These are phyloP conservation scores for Strobilomyces dryophilus DNA, from an alignment of 768 basidiomycete genomes.

Conservation along the genomic window DNA sequence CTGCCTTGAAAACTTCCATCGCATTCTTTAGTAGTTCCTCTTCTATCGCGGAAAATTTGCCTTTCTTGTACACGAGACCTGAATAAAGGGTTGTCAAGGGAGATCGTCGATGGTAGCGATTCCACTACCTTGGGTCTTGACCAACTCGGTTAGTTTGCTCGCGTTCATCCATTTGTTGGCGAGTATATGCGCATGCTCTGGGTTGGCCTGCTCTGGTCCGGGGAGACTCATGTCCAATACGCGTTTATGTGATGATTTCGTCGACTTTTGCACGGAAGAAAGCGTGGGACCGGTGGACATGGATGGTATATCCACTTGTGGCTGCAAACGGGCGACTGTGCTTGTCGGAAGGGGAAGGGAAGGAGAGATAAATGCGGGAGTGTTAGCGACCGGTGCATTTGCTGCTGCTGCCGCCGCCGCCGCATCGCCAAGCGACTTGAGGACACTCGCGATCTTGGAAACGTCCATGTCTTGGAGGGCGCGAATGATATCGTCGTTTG, in stretches of 20 bases:
- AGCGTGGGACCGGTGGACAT: constrained; percentile 40
- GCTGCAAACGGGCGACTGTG: constrained; percentile 30
- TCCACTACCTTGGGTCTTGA: constrained; percentile 56
- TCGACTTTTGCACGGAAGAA: constrained; percentile 35
- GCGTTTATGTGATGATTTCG: constrained; percentile 34
- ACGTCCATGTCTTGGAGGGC: constrained; percentile 67
- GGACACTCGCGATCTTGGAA: constrained; percentile 61
- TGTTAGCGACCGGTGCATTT: constrained; percentile 27
- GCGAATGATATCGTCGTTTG: constrained; percentile 71
- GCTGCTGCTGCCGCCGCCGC: constrained; percentile 45
- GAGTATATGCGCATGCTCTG: constrained; percentile 63
- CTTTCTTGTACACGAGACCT: constrained; percentile 87
- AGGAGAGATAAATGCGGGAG: constrained; percentile 20
- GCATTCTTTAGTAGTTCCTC: constrained; percentile 61
- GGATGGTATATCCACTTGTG: constrained; percentile 40
- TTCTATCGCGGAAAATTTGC: constrained; percentile 80
- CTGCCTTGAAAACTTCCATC: constrained; percentile 58
- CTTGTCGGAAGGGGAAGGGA: constrained; percentile 23
- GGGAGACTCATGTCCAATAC: constrained; percentile 42
- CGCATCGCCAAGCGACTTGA: constrained; percentile 57
- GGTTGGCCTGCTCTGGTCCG: constrained; percentile 39
- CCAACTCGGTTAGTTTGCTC: constrained; percentile 63
- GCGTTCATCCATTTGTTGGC: constrained; percentile 79
- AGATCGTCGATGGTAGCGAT: background rate
- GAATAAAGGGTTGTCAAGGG: constrained; percentile 3